Conservation (phyloP, 1,284 basidiomycete species). For the Ceratobasidium theobromae region DNA sequence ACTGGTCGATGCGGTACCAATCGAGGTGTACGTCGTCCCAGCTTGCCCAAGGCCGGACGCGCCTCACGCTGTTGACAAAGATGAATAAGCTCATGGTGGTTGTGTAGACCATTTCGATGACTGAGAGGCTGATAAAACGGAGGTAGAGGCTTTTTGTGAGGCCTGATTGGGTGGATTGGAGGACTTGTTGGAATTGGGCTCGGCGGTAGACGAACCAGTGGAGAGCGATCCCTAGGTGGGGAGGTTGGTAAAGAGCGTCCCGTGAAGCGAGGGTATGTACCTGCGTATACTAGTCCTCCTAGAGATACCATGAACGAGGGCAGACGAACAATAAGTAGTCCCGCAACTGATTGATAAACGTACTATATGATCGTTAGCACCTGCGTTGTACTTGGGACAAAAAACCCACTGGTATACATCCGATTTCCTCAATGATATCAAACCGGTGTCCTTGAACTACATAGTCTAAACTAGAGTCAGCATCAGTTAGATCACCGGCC, state of each 20-base stretch:
- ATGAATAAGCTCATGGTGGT: slow-evolving; percentile 37
- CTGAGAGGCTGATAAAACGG: slow-evolving; percentile 55
- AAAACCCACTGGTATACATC: slow-evolving; percentile 53
- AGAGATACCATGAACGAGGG: slow-evolving; percentile 54
- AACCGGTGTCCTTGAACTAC: slow-evolving; percentile 70
- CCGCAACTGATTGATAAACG: slow-evolving; percentile 54
- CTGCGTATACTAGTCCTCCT: slow-evolving; percentile 37
- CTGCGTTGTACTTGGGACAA: not conserved
- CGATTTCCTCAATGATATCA: slow-evolving; percentile 61
- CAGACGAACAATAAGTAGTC: slow-evolving; percentile 58
- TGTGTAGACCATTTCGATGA: slow-evolving; percentile 45
- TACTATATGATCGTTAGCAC: slow-evolving; percentile 39
- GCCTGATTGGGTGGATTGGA: slow-evolving; percentile 42
- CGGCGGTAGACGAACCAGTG: slow-evolving; percentile 42
- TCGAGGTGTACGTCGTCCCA: slow-evolving; percentile 42
- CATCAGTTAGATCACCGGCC: not conserved
- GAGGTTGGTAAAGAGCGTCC: slow-evolving; percentile 38
- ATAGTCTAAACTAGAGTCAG: slow-evolving; percentile 49
- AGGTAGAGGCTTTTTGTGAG: slow-evolving; percentile 53
- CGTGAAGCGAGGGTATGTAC: slow-evolving; percentile 33
- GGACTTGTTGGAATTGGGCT: slow-evolving; percentile 41
- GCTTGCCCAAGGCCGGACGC: slow-evolving; percentile 39
- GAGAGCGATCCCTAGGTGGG: slow-evolving; percentile 43
- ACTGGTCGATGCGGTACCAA: slow-evolving; percentile 37
- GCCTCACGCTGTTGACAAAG: slow-evolving; percentile 19